Percentiles rank a stretch among this genome's conserved stretches.
phyloP scores from a whole-genome alignment of 768 basidiomycete species.

The Hydnum rufescens region DNA sequence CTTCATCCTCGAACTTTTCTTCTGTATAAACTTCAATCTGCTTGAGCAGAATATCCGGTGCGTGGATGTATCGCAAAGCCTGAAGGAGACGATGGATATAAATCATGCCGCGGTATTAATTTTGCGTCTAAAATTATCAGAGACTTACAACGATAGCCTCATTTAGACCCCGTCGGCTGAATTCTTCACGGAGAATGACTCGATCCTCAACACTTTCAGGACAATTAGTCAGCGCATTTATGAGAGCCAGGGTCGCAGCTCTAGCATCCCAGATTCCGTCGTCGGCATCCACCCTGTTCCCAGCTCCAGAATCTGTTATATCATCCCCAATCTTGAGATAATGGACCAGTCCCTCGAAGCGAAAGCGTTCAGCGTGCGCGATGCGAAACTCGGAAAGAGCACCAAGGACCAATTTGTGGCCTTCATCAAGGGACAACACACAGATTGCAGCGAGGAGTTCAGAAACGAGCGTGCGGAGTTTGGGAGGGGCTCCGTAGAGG shows the following conservation, averaged over 20 bases:
- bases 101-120: background rate
- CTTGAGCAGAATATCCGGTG: slow-evolving; percentile 56
- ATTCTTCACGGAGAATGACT: slow-evolving; percentile 61
- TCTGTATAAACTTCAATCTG: slow-evolving; percentile 71
- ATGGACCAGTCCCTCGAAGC: slow-evolving; percentile 57
- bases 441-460: slow-evolving; percentile 76
- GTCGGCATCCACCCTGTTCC: no score
- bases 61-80: slow-evolving; percentile 56
- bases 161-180: slow-evolving; percentile 61
- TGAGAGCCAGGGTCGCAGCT: slow-evolving; percentile 49
- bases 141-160: slow-evolving; percentile 61
- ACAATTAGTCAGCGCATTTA: slow-evolving; percentile 63
- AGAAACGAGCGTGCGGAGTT: slow-evolving; percentile 45
- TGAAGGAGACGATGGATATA: slow-evolving; percentile 16
- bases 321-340: slow-evolving; percentile 22
- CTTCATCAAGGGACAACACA: slow-evolving; percentile 46
- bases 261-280: slow-evolving; percentile 69
- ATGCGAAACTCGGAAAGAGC: slow-evolving; percentile 68
- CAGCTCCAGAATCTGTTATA: background rate
- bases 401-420: slow-evolving; percentile 51
- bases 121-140: no score
- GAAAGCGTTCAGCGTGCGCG: slow-evolving; percentile 47
- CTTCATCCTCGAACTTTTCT: slow-evolving; percentile 79
- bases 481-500: slow-evolving; percentile 43
- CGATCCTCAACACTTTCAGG: slow-evolving; percentile 63